Conservation (phyloP, 1,284 basidiomycete genomes). For the Tylopilus sp. region DNA sequence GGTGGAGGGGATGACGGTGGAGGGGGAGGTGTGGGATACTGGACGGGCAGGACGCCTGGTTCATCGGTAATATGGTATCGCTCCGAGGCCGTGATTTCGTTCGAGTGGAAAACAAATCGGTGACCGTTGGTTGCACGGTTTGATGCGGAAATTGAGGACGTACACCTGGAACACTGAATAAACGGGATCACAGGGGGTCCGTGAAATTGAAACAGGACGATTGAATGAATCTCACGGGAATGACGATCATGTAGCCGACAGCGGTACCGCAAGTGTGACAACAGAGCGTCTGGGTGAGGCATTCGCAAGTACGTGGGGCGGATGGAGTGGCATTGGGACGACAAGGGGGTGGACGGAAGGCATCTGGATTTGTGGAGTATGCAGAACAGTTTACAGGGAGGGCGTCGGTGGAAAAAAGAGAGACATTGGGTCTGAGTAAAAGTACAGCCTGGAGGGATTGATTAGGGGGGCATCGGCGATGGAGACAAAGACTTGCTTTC, state of each 20-base stretch:
- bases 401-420: constrained; percentile 82
- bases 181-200: constrained; percentile 15
- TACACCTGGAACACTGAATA: constrained; percentile 64
- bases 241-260: constrained; percentile 77
- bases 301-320: constrained; percentile 59
- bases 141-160: constrained; percentile 60
- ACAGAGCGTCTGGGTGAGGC: constrained; percentile 71
- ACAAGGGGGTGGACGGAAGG: constrained; percentile 38
- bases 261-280: constrained; percentile 78
- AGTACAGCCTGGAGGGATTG: constrained; percentile 66
- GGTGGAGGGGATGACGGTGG: constrained; percentile 30
- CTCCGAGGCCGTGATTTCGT: constrained; percentile 69
- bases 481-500: constrained; percentile 54
- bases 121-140: constrained; percentile 81
- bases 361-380: constrained; percentile 49
- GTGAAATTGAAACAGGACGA: constrained; percentile 1
- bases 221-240: constrained; percentile 46
- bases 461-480: neutral
- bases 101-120: constrained; percentile 85
- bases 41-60: constrained; percentile 59
- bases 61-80: constrained; percentile 71
- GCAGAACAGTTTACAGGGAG: constrained; percentile 75
- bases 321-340: constrained; percentile 31
- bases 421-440: constrained; percentile 76
- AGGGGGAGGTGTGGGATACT: constrained; percentile 35